Evolutionary conservation across 257 asterid species (phyloP).

Genomic region (Nicotiana tabacum): DNA sequence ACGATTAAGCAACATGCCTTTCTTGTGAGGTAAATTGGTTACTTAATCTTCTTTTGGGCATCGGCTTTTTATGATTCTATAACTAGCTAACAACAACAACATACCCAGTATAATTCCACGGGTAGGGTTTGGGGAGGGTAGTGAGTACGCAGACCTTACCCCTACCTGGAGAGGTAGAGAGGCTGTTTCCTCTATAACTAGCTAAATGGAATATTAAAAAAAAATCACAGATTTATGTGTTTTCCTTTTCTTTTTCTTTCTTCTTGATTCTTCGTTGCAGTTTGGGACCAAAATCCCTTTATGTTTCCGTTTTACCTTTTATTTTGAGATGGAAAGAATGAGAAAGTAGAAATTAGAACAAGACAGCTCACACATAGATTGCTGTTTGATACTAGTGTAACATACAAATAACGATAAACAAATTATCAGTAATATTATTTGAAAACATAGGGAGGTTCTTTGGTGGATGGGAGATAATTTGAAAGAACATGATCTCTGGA

Average conservation of each 20-base stretch:
- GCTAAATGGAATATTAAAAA: background rate
- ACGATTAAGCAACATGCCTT: slow-evolving; percentile 73
- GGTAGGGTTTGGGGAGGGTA: too few relatives aligned
- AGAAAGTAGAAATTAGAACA: background rate
- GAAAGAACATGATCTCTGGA: background rate
- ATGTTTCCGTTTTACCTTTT: background rate
- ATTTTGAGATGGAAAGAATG: background rate
- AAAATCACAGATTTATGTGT: background rate
- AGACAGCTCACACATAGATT: background rate
- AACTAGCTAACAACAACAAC: background rate
- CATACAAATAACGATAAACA: background rate
- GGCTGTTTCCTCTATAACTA: background rate
- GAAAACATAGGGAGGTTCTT: background rate
- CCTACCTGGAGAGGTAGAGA: too few relatives aligned
- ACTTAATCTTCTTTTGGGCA: slow-evolving; percentile 11
- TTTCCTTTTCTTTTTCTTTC: background rate
- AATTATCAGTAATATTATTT: background rate
- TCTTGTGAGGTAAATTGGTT: slow-evolving; percentile 67
- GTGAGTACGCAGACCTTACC: too few relatives aligned
- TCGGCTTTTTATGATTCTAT: slow-evolving; percentile 8
- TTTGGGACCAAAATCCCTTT: background rate
- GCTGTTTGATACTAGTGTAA: background rate
- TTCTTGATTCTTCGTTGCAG: background rate
- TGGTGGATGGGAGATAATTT: background rate
- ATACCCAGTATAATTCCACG: too few relatives aligned